Evolutionary conservation across 2,329 filamentous ascomycete genomes (phyloP).

Genomic region (Paramyrothecium roridum): DNA sequence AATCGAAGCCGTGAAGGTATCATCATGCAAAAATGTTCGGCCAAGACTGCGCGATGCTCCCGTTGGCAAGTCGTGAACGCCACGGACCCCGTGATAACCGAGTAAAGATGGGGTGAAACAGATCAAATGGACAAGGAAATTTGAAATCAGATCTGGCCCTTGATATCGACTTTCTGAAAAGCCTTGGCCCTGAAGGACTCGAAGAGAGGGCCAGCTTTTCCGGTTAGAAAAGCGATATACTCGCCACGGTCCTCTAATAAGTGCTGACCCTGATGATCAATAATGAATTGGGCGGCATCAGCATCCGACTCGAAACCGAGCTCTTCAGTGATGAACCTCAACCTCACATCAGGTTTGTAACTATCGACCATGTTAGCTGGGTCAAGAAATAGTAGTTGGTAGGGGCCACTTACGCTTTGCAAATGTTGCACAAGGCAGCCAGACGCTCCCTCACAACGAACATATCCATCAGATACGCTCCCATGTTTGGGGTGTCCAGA

Average conservation of each 20-base stretch:
- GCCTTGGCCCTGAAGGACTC: conserved; percentile 70
- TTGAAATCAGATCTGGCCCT: conserved; percentile 78
- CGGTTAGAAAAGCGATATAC: conserved; percentile 69
- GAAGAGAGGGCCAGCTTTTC: conserved; percentile 71
- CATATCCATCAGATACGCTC: conserved; percentile 98
- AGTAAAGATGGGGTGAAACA: background rate
- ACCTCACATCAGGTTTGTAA: conserved; percentile 85
- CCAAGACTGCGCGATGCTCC: background rate
- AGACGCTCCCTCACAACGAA: conserved; percentile 93
- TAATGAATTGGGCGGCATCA: conserved; percentile 87
- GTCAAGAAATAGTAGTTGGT: background rate
- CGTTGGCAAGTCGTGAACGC: background rate
- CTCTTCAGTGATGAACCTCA: conserved; percentile 92
- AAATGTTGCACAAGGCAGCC: conserved; percentile 85
- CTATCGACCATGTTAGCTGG: conserved; percentile 55
- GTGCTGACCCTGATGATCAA: conserved; percentile 72
- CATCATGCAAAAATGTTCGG: background rate
- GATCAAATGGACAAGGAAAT: conserved; percentile 5
- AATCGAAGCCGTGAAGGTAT: background rate
- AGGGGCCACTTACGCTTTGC: conserved; percentile 78
- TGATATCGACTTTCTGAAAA: conserved; percentile 90
- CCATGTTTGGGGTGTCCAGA: conserved; percentile 92
- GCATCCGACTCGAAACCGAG: conserved; percentile 92
- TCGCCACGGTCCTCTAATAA: conserved; percentile 76
- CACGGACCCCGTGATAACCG: background rate